Evolutionary conservation across 1,139 yeast genomes (phyloP).

Genomic region (Saccharomyces hybrid): DNA sequence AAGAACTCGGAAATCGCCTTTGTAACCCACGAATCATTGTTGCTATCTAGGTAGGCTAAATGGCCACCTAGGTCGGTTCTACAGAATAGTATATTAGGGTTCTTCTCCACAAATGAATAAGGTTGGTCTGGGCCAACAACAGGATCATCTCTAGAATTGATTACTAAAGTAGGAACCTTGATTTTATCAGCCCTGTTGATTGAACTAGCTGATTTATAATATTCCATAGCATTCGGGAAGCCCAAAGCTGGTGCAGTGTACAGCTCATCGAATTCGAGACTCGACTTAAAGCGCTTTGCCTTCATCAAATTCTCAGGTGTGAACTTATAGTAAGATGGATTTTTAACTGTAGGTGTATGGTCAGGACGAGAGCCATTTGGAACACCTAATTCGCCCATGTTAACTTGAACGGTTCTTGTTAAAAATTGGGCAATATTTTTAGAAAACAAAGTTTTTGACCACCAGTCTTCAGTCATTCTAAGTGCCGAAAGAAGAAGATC

Average conservation of each 20-base stretch:
- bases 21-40: slow-evolving; percentile 69
- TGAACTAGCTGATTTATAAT: slow-evolving; percentile 66
- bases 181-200: slow-evolving; percentile 47
- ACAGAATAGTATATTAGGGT: slow-evolving; percentile 61
- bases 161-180: slow-evolving; percentile 57
- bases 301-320: slow-evolving; percentile 34
- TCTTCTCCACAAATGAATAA: slow-evolving; percentile 45
- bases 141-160: slow-evolving; percentile 79
- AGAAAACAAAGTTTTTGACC: slow-evolving; percentile 57
- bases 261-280: slow-evolving; percentile 56
- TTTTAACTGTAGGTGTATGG: slow-evolving; percentile 31
- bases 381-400: slow-evolving; percentile 44
- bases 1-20: slow-evolving; percentile 57
- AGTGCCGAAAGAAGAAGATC: slow-evolving; percentile 56
- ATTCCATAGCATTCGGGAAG: slow-evolving; percentile 59
- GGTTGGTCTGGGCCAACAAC: slow-evolving; percentile 66
- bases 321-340: slow-evolving; percentile 27
- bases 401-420: slow-evolving; percentile 52
- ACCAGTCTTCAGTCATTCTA: slow-evolving; percentile 43
- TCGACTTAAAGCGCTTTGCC: slow-evolving; percentile 32
- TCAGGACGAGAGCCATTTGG: slow-evolving; percentile 24
- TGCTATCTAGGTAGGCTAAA: slow-evolving; percentile 51
- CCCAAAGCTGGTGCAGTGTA: slow-evolving; percentile 74
- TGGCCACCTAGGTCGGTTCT: slow-evolving; percentile 85
- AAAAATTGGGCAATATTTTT: slow-evolving; percentile 63